phyloP scores from a whole-genome alignment of 495 filamentous ascomycete species.

The Oleoguttula mirabilis region DNA sequence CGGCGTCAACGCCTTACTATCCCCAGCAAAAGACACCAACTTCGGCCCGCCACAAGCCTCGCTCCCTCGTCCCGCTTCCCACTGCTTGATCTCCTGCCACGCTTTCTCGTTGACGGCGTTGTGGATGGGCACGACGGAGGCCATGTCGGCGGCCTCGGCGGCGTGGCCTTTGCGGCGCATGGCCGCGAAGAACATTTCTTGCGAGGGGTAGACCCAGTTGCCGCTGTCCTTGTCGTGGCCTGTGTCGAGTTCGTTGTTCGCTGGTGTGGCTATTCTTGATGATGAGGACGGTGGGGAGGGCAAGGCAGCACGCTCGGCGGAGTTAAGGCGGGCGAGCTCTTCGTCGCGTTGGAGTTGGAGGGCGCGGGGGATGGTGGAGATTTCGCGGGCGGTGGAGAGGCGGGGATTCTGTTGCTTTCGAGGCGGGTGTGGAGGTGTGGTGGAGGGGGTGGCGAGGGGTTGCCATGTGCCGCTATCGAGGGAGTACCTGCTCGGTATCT shows the following conservation, averaged over 20 bases:
- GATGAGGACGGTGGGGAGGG: constrained; percentile 27
- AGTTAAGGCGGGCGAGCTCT: constrained; percentile 55
- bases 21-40: constrained; percentile 70
- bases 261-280: too few relatives aligned
- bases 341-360: too few relatives aligned
- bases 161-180: constrained; percentile 68
- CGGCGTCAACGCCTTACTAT: constrained; percentile 53
- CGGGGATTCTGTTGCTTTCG: constrained; percentile 20
- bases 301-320: constrained; percentile 46
- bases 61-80: constrained; percentile 59
- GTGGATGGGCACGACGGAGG: constrained; percentile 87
- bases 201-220: constrained; percentile 95
- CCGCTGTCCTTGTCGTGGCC: constrained; percentile 50
- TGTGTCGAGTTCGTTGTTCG: constrained; percentile 62
- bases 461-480: constrained; percentile 10
- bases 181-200: constrained; percentile 90
- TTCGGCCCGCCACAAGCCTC: constrained; percentile 68
- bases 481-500: constrained; percentile 4
- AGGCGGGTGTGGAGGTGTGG: constrained; percentile 22
- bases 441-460: constrained; percentile 3
- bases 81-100: constrained; percentile 40
- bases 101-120: constrained; percentile 63
- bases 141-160: constrained; percentile 58
- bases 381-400: constrained; percentile 50
- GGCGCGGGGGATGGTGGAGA: constrained; percentile 71